Evolutionary conservation across 257 asterid genomes (phyloP).

Genomic region (Hygrophila difformis): DNA sequence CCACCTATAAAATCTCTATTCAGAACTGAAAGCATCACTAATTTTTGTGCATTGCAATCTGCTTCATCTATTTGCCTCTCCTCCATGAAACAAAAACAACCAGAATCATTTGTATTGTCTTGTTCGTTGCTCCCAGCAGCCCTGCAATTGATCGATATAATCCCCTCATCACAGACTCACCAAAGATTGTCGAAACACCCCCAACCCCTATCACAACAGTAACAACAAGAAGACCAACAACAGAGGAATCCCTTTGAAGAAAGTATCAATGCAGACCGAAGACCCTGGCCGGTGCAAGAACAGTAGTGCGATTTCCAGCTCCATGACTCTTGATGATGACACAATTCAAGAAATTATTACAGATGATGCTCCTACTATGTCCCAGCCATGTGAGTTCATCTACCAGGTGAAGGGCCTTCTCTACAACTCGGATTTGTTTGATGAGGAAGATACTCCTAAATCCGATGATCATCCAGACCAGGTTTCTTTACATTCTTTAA

Average conservation of each 20-base stretch:
- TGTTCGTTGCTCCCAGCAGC: slow-evolving; percentile 26
- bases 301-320: no score
- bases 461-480: no score
- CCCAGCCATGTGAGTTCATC: no score
- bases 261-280: no score
- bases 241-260: slow-evolving; percentile 6
- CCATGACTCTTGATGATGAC: slow-evolving; percentile 1
- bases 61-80: slow-evolving; percentile 45
- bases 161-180: slow-evolving; percentile 42
- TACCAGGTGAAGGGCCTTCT: no score
- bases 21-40: slow-evolving; percentile 49
- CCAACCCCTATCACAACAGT: slow-evolving; percentile 19
- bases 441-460: no score
- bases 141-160: slow-evolving; percentile 54
- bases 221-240: slow-evolving; percentile 13
- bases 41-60: slow-evolving; percentile 62
- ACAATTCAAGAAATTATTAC: slow-evolving; percentile 2
- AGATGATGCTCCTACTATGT: background rate
- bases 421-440: slow-evolving; percentile 13
- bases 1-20: background rate
- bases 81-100: no score
- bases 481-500: background rate
- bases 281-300: no score
- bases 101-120: no score
- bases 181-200: slow-evolving; percentile 24